Percentiles rank a stretch among this genome's conserved stretches.
phyloP scores from a whole-genome alignment of 441 rosid species.

The Macaranga tanarius region DNA sequence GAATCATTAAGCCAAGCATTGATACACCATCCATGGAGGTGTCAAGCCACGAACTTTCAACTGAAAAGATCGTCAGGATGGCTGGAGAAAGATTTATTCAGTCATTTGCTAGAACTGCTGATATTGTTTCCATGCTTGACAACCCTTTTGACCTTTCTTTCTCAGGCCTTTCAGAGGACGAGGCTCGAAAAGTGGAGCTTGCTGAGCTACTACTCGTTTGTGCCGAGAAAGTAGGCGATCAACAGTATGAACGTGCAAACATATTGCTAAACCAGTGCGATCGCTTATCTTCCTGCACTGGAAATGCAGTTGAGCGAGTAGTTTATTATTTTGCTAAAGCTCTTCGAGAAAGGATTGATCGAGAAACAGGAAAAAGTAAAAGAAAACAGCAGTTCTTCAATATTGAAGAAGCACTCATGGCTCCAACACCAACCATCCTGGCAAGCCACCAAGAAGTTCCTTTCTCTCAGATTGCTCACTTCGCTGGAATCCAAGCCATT shows the following conservation, averaged over 20 bases:
- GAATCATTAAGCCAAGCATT: constrained; percentile 23
- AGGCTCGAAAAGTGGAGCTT: constrained; percentile 39
- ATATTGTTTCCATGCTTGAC: constrained; percentile 20
- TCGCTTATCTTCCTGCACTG: constrained; percentile 30
- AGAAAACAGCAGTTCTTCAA: constrained; percentile 3
- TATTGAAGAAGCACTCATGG: constrained; percentile 27
- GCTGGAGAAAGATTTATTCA: constrained; percentile 48
- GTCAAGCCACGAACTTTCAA: constrained; percentile 27
- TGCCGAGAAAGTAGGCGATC: constrained; percentile 43
- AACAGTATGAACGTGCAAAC: constrained; percentile 42
- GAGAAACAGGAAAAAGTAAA: constrained; percentile 34
- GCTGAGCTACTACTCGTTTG: constrained; percentile 42
- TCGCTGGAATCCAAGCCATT: constrained; percentile 50
- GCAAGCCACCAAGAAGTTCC: constrained; percentile 40
- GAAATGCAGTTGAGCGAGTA: constrained; percentile 48
- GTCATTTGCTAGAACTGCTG: constrained; percentile 23
- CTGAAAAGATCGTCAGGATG: constrained; percentile 44
- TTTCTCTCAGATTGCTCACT: constrained; percentile 35
- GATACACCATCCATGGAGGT: neutral
- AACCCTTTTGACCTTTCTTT: constrained; percentile 31
- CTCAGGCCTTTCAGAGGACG: constrained; percentile 34
- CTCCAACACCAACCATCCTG: constrained; percentile 10
- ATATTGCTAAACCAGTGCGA: constrained; percentile 44
- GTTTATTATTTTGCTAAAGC: constrained; percentile 47
- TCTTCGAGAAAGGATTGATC: constrained; percentile 48